Base-by-base conservation (phyloP, 2,329 filamentous ascomycete genomes). In the Pseudogymnoascus sp. region DNA sequence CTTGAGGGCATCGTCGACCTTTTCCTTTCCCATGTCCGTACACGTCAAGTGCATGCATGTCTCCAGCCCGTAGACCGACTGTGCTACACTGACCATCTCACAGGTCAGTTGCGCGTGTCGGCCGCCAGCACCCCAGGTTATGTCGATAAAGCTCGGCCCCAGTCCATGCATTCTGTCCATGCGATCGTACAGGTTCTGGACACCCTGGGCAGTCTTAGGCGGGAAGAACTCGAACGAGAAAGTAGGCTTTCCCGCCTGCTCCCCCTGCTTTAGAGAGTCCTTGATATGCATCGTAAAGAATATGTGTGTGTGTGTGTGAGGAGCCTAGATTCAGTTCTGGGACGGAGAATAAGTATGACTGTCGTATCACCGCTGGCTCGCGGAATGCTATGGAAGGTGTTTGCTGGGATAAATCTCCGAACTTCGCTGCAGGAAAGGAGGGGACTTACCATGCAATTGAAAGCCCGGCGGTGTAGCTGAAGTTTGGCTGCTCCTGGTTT, bases 211-310 rank as follows among this genome's bases (percentile, higher is more conserved):
- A 6, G 94, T 99, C 79, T 99, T 99, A 37, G 94, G 94, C 58
- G 94, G 94, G 76, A 99, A 99, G 80, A 96, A 99, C 75, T 99
- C 94, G 78, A 99, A 99, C 62, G 94, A 99, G 80, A 96, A 96
- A 71, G 91, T 94, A 61, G 92, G 88, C 69, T 88, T 83, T 72
- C 85, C 84, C 70, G 86, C 84, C 76, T 82, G 82, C 75, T 91
- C 84, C 74, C 92, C 86, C 68, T 92, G 88, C 67, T 83, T 79
- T 69, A 99, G 82, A 80, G 96, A 96, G 69, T 94, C 85, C 67
- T 87, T 89, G 80, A 99, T 92, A 77, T 97, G 94, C 92, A 99
- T 97, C 65, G 72, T 86, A 81, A 62, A 45, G 59, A 57, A 57
- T 52, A 52, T 52, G 26, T 18, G 12, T n/a, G 26, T 30, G 9